These are phyloP conservation scores for Mortierella sp. DNA, from an alignment of 371 early-diverging fungal species.

Conservation along the genomic window DNA sequence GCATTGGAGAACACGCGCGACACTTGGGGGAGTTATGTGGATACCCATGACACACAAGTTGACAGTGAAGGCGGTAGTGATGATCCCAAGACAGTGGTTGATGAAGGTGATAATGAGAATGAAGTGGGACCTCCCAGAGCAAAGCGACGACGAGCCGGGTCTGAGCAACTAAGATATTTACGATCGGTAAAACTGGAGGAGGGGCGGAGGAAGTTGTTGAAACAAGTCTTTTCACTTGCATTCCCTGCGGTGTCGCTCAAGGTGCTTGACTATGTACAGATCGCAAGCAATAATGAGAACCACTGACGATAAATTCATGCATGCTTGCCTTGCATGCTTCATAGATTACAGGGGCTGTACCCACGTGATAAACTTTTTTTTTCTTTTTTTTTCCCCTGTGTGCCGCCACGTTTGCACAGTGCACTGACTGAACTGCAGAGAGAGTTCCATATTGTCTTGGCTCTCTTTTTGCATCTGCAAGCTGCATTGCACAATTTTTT, in stretches of 20 bases:
- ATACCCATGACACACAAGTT: neutral
- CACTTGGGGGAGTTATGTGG: neutral
- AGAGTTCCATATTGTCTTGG: neutral
- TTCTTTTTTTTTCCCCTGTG: too few species aligned
- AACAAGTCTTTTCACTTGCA: constrained; percentile 39
- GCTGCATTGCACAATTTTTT: neutral
- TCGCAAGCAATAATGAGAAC: neutral
- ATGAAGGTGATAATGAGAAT: neutral
- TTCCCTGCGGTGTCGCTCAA: constrained; percentile 23
- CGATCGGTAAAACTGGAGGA: neutral
- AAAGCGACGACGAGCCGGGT: neutral
- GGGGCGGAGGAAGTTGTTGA: constrained; percentile 12
- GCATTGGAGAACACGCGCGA: constrained; percentile 18
- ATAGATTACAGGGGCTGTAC: neutral
- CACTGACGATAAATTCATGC: neutral
- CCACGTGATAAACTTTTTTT: neutral
- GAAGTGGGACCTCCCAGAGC: neutral
- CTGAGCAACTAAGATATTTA: neutral
- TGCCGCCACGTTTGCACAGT: neutral
- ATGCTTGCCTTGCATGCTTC: too few species aligned
- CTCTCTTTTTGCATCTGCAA: neutral
- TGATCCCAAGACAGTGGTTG: neutral
- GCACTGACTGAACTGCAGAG: neutral
- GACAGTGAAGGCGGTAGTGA: neutral
- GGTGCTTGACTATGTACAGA: constrained; percentile 24